Evolutionary conservation across 176 grass and related monocot species (phyloP), one percentile per base, ranked within the genome.

Genomic region (Triticum aestivum): DNA sequence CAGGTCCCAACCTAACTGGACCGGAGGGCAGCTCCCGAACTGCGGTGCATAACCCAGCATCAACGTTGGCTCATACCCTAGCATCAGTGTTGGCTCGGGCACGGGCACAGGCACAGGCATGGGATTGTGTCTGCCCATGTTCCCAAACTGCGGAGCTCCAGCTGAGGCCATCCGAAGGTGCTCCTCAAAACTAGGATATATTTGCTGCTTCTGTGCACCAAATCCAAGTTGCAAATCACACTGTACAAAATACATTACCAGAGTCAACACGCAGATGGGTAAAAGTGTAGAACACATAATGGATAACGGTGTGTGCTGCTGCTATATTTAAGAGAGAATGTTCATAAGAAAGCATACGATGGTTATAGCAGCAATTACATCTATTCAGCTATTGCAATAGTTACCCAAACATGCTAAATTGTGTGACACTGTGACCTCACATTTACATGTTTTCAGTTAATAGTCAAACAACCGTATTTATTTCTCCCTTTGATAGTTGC

Each of bases 1-100:
- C 15, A 89, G 34, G 17, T 78, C 94, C 94, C 97, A 99, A 32
- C 89, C 94, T 86, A 96, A 61, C 65, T 96, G 92, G 84, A 91
- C 86, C 11, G 86, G 80, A n/a, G 92, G 87, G 69, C 89, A 91
- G 69, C 76, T 86, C 15, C 87, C 84, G 3, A 94, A 73, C 70
- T 86, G 88, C 70, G 92, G 74, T 1, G 79, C 67, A 85, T 96
- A 96, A 65, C 90, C 92, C 59, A 94, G 80, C 88, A 89, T 91
- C 82, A 91, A 71, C 5, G 94, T 85, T 70, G 92, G 88, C 56
- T 94, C 86, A 80, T 96, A 96, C 67, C 90, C 92, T 77, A 94
- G 78, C 88, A 89, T 91, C 82, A 91, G 73, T 9, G 94, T 85
- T 61, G 92, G 88, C 56, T 94, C 86, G 0, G 73, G 73, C 73